phyloP scores from a whole-genome alignment of 1,139 yeast species.

The Suhomyces yuchorum region DNA sequence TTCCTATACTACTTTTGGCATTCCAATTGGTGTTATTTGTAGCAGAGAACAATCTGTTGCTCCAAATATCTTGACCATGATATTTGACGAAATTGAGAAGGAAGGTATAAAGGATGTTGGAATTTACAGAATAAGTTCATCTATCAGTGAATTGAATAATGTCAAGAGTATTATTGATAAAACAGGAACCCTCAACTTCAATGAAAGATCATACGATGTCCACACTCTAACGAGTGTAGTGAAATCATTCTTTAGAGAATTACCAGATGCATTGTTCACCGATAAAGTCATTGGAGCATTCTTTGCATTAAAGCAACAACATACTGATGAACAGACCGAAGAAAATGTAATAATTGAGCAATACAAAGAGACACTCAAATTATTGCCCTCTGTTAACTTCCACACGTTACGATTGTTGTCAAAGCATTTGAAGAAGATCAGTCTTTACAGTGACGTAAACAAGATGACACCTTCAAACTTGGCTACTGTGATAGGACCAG shows the following conservation, averaged over 20 bases:
- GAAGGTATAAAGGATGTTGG: constrained; percentile 92
- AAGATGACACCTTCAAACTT: constrained; percentile 79
- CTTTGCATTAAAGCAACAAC: constrained; percentile 39
- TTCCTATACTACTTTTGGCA: constrained; percentile 72
- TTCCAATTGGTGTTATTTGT: constrained; percentile 77
- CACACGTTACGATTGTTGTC: constrained; percentile 67
- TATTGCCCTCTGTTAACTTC: constrained; percentile 67
- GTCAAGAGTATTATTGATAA: constrained; percentile 75
- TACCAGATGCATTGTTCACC: constrained; percentile 85
- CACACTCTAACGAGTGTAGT: constrained; percentile 91
- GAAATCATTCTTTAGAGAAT: constrained; percentile 79
- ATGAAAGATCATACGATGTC: constrained; percentile 73
- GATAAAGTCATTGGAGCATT: constrained; percentile 51
- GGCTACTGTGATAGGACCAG: constrained; percentile 74
- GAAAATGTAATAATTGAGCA: constrained; percentile 30
- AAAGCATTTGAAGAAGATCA: constrained; percentile 66
- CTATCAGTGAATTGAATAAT: constrained; percentile 73
- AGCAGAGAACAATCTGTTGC: constrained; percentile 61
- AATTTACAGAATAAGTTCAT: constrained; percentile 87
- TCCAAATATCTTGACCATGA: constrained; percentile 66
- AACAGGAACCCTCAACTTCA: constrained; percentile 58
- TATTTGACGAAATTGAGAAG: constrained; percentile 74
- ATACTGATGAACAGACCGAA: constrained; percentile 29
- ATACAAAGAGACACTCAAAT: constrained; percentile 47
- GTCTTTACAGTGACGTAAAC: constrained; percentile 60